Base-by-base conservation (phyloP, 495 filamentous ascomycete genomes). In the Penicillium egyptiacum region DNA sequence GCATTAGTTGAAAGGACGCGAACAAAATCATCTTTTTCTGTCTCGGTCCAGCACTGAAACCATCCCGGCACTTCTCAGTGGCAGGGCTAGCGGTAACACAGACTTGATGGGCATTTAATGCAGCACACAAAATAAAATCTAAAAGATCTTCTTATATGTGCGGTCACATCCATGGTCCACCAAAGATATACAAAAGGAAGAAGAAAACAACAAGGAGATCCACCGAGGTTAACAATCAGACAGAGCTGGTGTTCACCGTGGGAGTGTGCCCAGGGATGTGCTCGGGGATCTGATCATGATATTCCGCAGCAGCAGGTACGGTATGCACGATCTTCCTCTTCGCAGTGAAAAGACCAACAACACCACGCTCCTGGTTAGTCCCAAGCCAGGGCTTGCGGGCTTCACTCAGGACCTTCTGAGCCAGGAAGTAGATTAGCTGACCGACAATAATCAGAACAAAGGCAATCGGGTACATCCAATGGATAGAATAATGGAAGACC, bases 341-440 rank as follows among this genome's bases (percentile, higher is more conserved):
- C 53, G 94, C 94, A 20, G 94, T 98, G 28, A 92, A 93, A 41
- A 96, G 59, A 14, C 94, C 94, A 14, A 79, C 82, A 42, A 95
- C 79, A 25, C 94, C 94, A 5, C 80, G 72, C 65, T 92, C 86
- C 81, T 98, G 94, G 60, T 89, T 84, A 49, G 81, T 75, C 2
- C 94, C 94, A 37, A 98, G 73, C 94, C 94, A 98, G 5, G 94
- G 94, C 81, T 98, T 98, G 72, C 85, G 86, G 39, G 87, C 83
- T 70, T 98, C 94, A n/a, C 91, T 94, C 44, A 97, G 72, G 1
- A 70, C 69, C 54, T 82, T 83, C 44, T 88, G 88, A 4, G 86
- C 87, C 5, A 92, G 70, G 70, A 91, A 96, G 65, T 97, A 98
- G 25, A 89, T 80, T 20, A 92, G 74, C 58, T 91, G 77, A 3